phyloP scores from a whole-genome alignment of 345 rosid genomes.

The Viola odorata region DNA sequence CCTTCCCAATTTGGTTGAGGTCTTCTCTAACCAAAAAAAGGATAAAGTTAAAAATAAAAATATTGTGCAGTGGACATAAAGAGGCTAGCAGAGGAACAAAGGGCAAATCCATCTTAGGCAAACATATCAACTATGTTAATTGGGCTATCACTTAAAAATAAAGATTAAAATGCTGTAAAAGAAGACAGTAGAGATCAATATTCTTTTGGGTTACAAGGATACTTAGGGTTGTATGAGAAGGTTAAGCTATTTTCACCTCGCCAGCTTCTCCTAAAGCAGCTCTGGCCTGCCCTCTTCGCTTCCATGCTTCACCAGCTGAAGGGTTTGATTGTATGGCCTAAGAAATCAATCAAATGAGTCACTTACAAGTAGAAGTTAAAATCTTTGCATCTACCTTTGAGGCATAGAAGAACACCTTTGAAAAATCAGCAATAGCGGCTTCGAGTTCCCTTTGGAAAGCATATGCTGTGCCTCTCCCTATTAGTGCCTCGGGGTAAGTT shows the following conservation, averaged over 20 bases:
- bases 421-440: slow-evolving; percentile 81
- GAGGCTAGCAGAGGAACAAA: slow-evolving; percentile 6
- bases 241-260: slow-evolving; percentile 47
- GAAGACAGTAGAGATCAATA: slow-evolving; percentile 2
- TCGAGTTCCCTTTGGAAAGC: slow-evolving; percentile 89
- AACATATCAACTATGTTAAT: slow-evolving; percentile 1
- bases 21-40: slow-evolving; percentile 4
- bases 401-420: slow-evolving; percentile 47
- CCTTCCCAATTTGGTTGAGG: not conserved
- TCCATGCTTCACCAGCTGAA: slow-evolving; percentile 98
- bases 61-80: not conserved
- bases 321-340: slow-evolving; percentile 90
- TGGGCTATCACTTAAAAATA: not conserved
- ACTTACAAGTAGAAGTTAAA: slow-evolving; percentile 6
- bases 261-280: slow-evolving; percentile 86
- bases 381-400: not conserved
- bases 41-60: not conserved
- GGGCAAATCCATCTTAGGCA: not conserved
- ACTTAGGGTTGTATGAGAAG: slow-evolving; percentile 5
- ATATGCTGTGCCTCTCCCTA: slow-evolving; percentile 96
- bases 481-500: slow-evolving; percentile 82
- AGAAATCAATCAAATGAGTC: slow-evolving; percentile 11
- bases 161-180: slow-evolving; percentile 4
- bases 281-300: slow-evolving; percentile 96
- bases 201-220: slow-evolving; percentile 1